These are phyloP conservation scores for Thozetella sp. DNA, from an alignment of 495 filamentous ascomycete genomes.

Conservation along the genomic window DNA sequence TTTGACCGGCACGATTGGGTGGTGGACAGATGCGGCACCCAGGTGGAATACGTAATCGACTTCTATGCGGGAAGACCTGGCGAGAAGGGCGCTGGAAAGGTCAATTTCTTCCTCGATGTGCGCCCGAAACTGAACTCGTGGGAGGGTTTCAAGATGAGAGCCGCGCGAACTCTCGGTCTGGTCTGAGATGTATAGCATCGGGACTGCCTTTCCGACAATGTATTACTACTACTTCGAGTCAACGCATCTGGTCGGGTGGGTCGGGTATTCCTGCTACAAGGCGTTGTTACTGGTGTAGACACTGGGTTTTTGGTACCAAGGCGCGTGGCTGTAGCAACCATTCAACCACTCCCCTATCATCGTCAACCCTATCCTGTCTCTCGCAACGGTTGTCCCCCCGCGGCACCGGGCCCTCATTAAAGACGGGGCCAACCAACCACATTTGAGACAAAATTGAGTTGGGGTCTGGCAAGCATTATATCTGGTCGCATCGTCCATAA, in stretches of 20 bases:
- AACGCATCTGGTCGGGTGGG: not conserved
- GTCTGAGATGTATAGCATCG: constrained; percentile 26
- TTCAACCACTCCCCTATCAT: too few relatives aligned
- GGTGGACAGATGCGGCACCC: constrained; percentile 87
- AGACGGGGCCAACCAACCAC: too few relatives aligned
- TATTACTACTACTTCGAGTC: not conserved
- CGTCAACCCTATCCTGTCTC: too few relatives aligned
- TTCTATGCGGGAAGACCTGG: constrained; percentile 78
- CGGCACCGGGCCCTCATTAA: too few relatives aligned
- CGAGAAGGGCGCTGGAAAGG: constrained; percentile 51
- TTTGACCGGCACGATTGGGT: constrained; percentile 99
- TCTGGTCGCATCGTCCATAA: not conserved
- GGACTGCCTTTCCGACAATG: not conserved
- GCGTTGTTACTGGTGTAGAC: too few relatives aligned
- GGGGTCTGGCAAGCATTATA: not conserved
- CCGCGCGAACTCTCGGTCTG: constrained; percentile 63
- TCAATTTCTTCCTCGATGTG: constrained; percentile 95
- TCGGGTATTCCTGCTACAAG: not conserved
- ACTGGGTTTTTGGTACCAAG: too few relatives aligned
- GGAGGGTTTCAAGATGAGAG: constrained; percentile 89
- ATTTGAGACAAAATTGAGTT: too few relatives aligned
- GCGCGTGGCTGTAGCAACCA: too few relatives aligned
- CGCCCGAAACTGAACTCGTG: constrained; percentile 90
- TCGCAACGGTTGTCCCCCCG: too few relatives aligned
- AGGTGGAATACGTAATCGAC: constrained; percentile 94